phyloP scores from a whole-genome alignment of 2,329 filamentous ascomycete genomes.

The Alternaria solani region DNA sequence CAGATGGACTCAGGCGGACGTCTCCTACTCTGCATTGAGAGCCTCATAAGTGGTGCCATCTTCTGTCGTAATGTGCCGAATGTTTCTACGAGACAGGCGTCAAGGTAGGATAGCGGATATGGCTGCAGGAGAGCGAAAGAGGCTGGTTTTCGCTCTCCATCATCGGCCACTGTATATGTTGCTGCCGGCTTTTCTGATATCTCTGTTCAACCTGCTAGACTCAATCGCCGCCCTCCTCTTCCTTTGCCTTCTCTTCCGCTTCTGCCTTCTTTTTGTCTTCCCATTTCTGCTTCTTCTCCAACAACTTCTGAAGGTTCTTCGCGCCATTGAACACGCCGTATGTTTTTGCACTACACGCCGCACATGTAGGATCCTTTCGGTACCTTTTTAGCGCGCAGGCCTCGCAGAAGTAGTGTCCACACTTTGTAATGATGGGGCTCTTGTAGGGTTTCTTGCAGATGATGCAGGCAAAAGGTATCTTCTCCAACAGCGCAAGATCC shows the following conservation, averaged over 20 bases:
- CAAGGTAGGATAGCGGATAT: not conserved
- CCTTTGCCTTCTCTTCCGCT: conserved; percentile 56
- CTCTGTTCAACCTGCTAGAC: not conserved
- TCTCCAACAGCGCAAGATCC: conserved; percentile 77
- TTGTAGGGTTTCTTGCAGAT: conserved; percentile 84
- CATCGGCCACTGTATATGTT: not conserved
- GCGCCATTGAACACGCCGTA: conserved; percentile 90
- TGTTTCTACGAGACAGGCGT: not conserved
- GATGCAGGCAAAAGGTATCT: conserved; percentile 88
- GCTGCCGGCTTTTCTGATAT: not conserved
- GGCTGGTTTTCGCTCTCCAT: not conserved
- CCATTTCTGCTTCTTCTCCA: conserved; percentile 75
- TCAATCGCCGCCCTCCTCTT: conserved; percentile 34
- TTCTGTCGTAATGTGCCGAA: not conserved
- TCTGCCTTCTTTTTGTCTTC: conserved; percentile 66
- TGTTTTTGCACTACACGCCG: conserved; percentile 83
- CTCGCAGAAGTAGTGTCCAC: conserved; percentile 96
- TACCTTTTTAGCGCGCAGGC: conserved; percentile 87
- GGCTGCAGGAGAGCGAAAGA: not conserved
- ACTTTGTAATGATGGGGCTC: conserved; percentile 84
- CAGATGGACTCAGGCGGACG: not conserved
- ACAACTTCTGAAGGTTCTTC: conserved; percentile 79
- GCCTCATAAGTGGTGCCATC: not conserved
- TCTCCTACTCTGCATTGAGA: not conserved
- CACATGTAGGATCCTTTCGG: conserved; percentile 84